phyloP scores from a whole-genome alignment of 768 basidiomycete genomes.

The Strobilomyces dryophilus region DNA sequence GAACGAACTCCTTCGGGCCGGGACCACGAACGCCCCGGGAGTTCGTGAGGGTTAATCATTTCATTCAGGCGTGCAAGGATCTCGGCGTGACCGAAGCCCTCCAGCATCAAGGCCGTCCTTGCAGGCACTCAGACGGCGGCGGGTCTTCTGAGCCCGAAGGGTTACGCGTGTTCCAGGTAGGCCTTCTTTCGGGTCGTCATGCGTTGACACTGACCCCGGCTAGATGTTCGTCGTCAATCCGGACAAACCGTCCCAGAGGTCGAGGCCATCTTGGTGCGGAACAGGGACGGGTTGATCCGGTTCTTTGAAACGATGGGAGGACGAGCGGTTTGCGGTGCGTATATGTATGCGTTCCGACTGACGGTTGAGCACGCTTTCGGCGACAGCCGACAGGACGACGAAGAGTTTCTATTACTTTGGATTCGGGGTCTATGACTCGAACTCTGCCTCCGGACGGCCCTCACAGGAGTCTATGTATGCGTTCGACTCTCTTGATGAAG shows the following conservation, averaged over 20 bases:
- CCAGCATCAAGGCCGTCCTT: slow-evolving; percentile 79
- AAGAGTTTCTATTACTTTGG: slow-evolving; percentile 91
- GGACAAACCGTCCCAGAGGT: slow-evolving; percentile 97
- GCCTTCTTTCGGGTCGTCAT: slow-evolving; percentile 63
- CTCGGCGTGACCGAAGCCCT: slow-evolving; percentile 73
- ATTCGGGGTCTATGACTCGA: slow-evolving; percentile 64
- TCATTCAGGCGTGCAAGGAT: slow-evolving; percentile 75
- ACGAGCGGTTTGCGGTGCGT: slow-evolving; percentile 95
- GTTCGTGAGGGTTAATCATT: slow-evolving; percentile 57
- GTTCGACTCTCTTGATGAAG: no score
- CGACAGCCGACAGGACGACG: slow-evolving; percentile 62
- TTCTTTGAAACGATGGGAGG: slow-evolving; percentile 98
- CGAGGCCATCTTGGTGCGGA: slow-evolving; percentile 81
- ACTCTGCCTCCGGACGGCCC: no score
- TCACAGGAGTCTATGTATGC: no score
- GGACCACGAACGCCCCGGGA: slow-evolving; percentile 86
- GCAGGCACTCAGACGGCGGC: no score
- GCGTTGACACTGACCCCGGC: no score
- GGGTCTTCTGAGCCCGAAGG: no score
- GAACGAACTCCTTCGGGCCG: slow-evolving; percentile 73
- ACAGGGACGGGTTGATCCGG: slow-evolving; percentile 88
- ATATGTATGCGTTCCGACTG: slow-evolving; percentile 19
- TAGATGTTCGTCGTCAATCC: slow-evolving; percentile 99
- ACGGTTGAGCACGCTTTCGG: neutral
- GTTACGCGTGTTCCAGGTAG: no score